Conservation (phyloP, 1,139 yeast species). For the Yamadazyma conglobata region DNA sequence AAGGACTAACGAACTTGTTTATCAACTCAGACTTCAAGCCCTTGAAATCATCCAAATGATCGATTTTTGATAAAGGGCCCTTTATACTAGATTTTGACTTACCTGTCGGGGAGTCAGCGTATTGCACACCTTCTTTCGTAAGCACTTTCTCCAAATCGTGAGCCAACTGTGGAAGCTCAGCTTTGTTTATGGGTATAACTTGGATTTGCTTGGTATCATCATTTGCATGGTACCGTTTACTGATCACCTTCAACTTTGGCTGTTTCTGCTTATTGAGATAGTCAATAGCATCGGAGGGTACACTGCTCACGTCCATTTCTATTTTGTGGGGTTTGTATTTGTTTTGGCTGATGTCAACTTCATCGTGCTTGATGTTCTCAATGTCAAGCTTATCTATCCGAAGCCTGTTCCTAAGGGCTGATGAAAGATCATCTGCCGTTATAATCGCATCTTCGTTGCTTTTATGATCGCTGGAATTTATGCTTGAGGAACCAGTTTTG, state of each 20-base stretch:
- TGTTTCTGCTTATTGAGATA: slow-evolving; percentile 3
- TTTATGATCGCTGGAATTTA: too few relatives aligned
- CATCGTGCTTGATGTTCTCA: slow-evolving; percentile 6
- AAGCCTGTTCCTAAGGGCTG: slow-evolving; percentile 12
- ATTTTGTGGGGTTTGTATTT: slow-evolving; percentile 1
- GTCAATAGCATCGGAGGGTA: slow-evolving; percentile 6
- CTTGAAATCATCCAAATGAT: slow-evolving; percentile 67
- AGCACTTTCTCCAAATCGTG: slow-evolving; percentile 67
- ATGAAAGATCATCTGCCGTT: slow-evolving; percentile 10
- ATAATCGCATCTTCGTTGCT: slow-evolving; percentile 2
- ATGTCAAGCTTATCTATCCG: slow-evolving; percentile 9
- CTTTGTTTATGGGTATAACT: slow-evolving; percentile 21
- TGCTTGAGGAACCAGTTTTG: too few relatives aligned
- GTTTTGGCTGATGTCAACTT: slow-evolving; percentile 3
- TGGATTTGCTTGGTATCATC: slow-evolving; percentile 14
- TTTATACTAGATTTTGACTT: slow-evolving; percentile 62
- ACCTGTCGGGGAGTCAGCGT: slow-evolving; percentile 48
- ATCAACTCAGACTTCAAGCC: slow-evolving; percentile 29
- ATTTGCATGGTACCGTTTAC: slow-evolving; percentile 5
- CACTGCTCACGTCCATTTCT: slow-evolving; percentile 1
- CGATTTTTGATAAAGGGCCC: slow-evolving; percentile 33
- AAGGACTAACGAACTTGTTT: slow-evolving; percentile 31
- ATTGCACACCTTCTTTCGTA: slow-evolving; percentile 83
- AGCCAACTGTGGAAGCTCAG: slow-evolving; percentile 42
- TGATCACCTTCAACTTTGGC: slow-evolving; percentile 4